Evolutionary conservation across 208 protist genomes (phyloP), one percentile per base, ranked within the genome.

Genomic region (Endotrypanum monterogeii): DNA sequence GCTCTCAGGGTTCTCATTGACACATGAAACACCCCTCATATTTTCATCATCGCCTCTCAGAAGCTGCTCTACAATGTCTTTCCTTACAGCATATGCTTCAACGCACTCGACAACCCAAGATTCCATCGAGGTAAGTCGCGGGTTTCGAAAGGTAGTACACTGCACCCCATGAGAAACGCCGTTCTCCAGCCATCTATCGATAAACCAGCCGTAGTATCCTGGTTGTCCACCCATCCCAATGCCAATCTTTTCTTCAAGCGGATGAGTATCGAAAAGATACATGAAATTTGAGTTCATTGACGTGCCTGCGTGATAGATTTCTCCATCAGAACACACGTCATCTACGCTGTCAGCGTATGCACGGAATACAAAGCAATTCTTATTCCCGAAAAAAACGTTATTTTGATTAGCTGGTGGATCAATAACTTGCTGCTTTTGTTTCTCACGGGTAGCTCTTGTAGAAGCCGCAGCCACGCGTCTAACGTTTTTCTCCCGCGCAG

Each of bases 171-270:
- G 67, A 30, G 81, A 94, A 11, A 62, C 28, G 7, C 89, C 89
- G 1, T 79, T 76, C 56, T 94, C 89, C 8, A 94, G 70, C 89
- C 89, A 94, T 2, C 87, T 68, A 56, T 94, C 85, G 32, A 94
- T 52, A 74, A 92, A 94, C 85, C 83, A 92, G 2, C 87, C 87
- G 76, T 84, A 92, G 39, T 91, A 85, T 0, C 82, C 83, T 0
- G 84, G 79, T 52, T 89, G 81, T 1, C 89, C 89, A 60, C 87
- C 87, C 89, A 94, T 92, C 4, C 85, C 89, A 71, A 94, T 88
- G 8, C 89, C 89, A 23, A 83, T 68, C 54, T 85, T 87, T 1
- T 84, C 82, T 20, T 80, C 78, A 6, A 81, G 54, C 5, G 89
- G 83, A 68, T 94, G 87, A 2, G 74, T 71, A 30, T 94, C 87